Evolutionary conservation across 2,329 filamentous ascomycete species (phyloP), one percentile per base, ranked within the genome.

Genomic region (Colletotrichum lini): DNA sequence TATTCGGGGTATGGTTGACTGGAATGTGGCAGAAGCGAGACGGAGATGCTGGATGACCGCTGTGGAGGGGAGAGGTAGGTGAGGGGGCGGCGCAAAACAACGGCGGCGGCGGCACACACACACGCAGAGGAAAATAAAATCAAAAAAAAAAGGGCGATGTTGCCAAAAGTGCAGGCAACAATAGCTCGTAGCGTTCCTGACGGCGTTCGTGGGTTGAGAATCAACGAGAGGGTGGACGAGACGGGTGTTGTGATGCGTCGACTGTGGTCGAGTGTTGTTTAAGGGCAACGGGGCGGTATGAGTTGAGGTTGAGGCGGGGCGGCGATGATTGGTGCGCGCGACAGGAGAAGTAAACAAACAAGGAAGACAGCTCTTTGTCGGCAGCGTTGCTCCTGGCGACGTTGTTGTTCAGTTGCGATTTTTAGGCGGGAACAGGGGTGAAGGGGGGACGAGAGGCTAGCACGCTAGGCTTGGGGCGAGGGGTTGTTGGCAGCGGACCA

Each of bases 331-430:
- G 73, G 73, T 73, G 71, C 71, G 73, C 73, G 53, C 71, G 44
- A 18, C 30, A 56, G 40, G 42, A 58, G 52, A 68, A 65, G 71
- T 74, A 74, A 74, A 74, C 73, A 74, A 74, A 74, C 73, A 74
- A 70, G 71, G 63, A 67, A 72, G 65, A 52, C 63, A 68, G 72
- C 70, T 73, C 58, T 64, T 70, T 73, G 65, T 72, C 60, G 67
- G 53, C 30, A 57, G 38, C 64, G 73, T 74, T 74, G 73, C 71
- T 73, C 67, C 63, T 70, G 54, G 42, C 71, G 72, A 74, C 73
- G 54, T 49, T 21, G 42, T 57, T 73, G 56, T 71, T 71, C 64
- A 67, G 68, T 70, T 35, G 63, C 50, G 50, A 16, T 59, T 62
- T 30, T 67, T 18, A 49, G 38, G 54, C 42, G 59, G 30, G 35